Percentiles rank a stretch among this genome's conserved stretches.
Evolutionary conservation across 305 asterid species (phyloP).

Genomic region (Fraxinus floribunda): DNA sequence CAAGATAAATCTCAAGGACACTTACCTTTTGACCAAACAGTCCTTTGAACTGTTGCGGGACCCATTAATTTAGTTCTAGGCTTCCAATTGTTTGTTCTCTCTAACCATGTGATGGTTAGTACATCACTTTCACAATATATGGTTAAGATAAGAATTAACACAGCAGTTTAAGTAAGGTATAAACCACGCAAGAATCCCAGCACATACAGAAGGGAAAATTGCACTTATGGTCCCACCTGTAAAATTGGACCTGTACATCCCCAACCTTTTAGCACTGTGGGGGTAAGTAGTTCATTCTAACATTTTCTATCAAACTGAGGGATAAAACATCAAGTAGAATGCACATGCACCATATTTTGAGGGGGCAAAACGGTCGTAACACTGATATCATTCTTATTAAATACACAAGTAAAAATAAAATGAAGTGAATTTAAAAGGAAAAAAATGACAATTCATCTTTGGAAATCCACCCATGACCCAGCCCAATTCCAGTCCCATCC

Average conservation of each 20-base stretch:
- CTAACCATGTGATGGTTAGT: neutral
- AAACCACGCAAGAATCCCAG: neutral
- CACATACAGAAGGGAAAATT: neutral
- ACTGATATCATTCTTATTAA: neutral
- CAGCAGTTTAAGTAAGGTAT: neutral
- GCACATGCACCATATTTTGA: neutral
- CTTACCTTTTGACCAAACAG: neutral
- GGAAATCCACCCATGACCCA: neutral
- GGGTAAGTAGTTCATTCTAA: neutral
- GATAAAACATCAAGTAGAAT: neutral
- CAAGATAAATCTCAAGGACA: neutral
- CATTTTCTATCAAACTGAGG: neutral
- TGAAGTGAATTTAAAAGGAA: neutral
- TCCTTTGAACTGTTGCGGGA: neutral
- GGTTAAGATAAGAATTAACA: neutral
- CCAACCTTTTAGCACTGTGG: neutral
- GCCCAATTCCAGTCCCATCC: neutral
- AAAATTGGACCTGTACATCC: neutral
- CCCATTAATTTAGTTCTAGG: neutral
- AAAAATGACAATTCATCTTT: neutral
- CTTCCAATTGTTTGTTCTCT: neutral
- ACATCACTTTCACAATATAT: neutral
- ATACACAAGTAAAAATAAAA: neutral
- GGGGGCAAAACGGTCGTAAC: neutral
- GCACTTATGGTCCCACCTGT: neutral